Evolutionary conservation across 805 yeast genomes (phyloP).

Genomic region (Candida namnaoensis): DNA sequence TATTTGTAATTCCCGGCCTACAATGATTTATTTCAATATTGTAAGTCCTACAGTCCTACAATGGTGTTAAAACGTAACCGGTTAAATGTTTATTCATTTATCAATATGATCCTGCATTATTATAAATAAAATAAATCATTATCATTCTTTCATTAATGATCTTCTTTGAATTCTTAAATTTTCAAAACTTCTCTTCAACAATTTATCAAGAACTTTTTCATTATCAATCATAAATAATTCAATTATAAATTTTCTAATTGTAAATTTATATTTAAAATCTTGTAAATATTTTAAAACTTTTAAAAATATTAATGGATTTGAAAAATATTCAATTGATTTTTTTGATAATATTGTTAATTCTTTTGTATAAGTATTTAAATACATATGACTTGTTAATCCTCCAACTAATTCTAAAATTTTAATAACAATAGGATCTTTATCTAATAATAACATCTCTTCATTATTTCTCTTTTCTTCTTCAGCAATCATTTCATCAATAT

Average conservation of each 20-base stretch:
- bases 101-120: too few species aligned
- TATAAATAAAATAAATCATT: too few species aligned
- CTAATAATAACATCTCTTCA: slow-evolving; percentile 3
- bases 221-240: slow-evolving; percentile 40
- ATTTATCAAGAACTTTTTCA: too few species aligned
- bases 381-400: slow-evolving; percentile 46
- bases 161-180: slow-evolving; percentile 5
- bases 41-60: too few species aligned
- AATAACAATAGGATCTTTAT: slow-evolving; percentile 18
- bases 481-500: slow-evolving; percentile 3
- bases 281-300: slow-evolving; percentile 43
- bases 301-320: slow-evolving; percentile 44
- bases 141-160: too few species aligned
- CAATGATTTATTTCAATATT: too few species aligned
- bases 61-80: too few species aligned
- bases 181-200: too few species aligned
- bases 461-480: slow-evolving; percentile 4
- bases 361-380: slow-evolving; percentile 45
- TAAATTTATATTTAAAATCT: slow-evolving; percentile 50
- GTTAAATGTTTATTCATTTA: too few species aligned
- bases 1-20: too few species aligned
- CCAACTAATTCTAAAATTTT: slow-evolving; percentile 32
- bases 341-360: slow-evolving; percentile 47
- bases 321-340: slow-evolving; percentile 42
- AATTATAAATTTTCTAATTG: slow-evolving; percentile 54